Evolutionary conservation across 768 basidiomycete genomes (phyloP), one percentile per base, ranked within the genome.

Genomic region (Tylopilus vinaceipallidus): DNA sequence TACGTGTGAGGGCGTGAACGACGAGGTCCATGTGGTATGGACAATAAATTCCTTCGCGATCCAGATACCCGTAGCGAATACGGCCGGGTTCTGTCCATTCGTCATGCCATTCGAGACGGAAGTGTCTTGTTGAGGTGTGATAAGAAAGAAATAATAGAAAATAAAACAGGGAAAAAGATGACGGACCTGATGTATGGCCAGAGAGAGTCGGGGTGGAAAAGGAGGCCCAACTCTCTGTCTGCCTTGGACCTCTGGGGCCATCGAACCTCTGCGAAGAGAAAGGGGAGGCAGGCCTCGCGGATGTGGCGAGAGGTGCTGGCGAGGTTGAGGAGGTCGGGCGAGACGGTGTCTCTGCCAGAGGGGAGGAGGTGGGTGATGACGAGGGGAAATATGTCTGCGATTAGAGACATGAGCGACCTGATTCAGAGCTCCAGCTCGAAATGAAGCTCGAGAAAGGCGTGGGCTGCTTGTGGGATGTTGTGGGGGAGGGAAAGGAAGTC

Each of bases 81-180:
- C 68, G 68, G 19, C 57, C 62, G 1, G 68, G 70, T 27, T 69
- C 68, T 26, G 68, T 68, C 68, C 68, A 69, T 40, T 69, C 68
- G 49, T 71, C 69, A 34, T 66, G 68, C 68, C 68, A 69, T 30
- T 68, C 56, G 29, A 69, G 60, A 16, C 54, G 60, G 10, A 69
- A 66, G 36, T 71, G 66, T 46, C 68, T 69, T 16, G 13, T 19
- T 2, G 35, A 26, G 19, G 0, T 10, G 36, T 2, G 45, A 54
- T 58, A 6, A 54, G 52, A 1, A 17, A 14, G 0, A 4, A 6
- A 24, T n/a, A n/a, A n/a, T n/a, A n/a, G n/a, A n/a, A 10, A 36
- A n/a, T 4, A 23, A 22, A 26, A 32, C 0, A 0, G 2, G 5
- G 2, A 29, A 16, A 27, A 23, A 6, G 22, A 23, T 19, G 19